These are phyloP conservation scores for Corrigiola litoralis DNA, from an alignment of 179 eudicot species.

Conservation along the genomic window DNA sequence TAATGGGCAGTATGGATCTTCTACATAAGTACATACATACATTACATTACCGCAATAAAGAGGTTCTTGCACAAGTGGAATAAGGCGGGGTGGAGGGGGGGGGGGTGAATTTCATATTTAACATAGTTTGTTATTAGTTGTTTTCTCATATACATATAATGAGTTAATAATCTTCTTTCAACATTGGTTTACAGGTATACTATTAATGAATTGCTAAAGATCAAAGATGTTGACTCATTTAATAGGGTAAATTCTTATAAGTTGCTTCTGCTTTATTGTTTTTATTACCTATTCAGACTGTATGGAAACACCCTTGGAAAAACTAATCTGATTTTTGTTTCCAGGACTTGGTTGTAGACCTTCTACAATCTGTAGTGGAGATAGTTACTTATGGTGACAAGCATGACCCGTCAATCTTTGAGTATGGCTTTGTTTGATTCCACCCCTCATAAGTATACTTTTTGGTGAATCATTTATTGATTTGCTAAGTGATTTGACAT, in stretches of 20 bases:
- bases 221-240: constrained; percentile 33
- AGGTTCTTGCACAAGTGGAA: too few species aligned
- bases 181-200: constrained; percentile 30
- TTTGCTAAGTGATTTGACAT: not conserved
- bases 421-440: constrained; percentile 29
- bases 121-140: not conserved
- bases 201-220: constrained; percentile 31
- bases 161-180: not conserved
- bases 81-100: too few species aligned
- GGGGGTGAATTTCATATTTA: not conserved
- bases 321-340: not conserved
- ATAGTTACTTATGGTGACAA: constrained; percentile 47
- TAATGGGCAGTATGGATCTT: too few species aligned
- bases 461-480: not conserved
- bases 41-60: too few species aligned
- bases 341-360: constrained; percentile 39
- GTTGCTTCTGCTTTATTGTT: not conserved
- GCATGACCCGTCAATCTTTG: constrained; percentile 46
- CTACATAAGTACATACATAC: too few species aligned
- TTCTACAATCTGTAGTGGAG: constrained; percentile 48
- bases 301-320: not conserved
- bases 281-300: not conserved
- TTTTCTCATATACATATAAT: not conserved
- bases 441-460: not conserved
- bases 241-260: constrained; percentile 32